Evolutionary conservation across 164 flowering plant species (phyloP).

Genomic region (Warburgia ugandensis): DNA sequence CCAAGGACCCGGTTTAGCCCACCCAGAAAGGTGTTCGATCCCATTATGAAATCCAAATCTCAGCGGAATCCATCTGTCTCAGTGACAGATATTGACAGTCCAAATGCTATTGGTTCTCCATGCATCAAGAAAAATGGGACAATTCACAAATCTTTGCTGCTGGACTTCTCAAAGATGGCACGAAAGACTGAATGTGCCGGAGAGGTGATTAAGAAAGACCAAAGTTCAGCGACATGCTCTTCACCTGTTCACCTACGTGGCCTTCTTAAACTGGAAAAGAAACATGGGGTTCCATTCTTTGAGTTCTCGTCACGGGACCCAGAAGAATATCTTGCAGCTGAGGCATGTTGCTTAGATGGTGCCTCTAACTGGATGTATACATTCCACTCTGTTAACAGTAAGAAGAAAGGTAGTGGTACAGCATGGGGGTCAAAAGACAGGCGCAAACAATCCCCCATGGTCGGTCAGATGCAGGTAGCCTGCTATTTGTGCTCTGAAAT

Average conservation of each 20-base stretch:
- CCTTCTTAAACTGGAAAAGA: conserved; percentile 47
- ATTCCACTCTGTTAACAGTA: conserved; percentile 48
- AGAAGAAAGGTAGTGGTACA: conserved; percentile 42
- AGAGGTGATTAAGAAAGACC: conserved; percentile 28
- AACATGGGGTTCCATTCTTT: conserved; percentile 56
- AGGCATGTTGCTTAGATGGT: conserved; percentile 53
- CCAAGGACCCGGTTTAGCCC: conserved; percentile 41
- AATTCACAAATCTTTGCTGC: conserved; percentile 35
- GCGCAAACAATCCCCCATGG: conserved; percentile 40
- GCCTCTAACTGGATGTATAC: conserved; percentile 74
- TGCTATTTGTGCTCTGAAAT: conserved; percentile 55
- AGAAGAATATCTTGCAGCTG: conserved; percentile 59
- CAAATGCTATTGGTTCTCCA: conserved; percentile 8
- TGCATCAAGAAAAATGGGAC: conserved; percentile 20
- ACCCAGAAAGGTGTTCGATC: conserved; percentile 55
- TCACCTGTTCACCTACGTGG: conserved; percentile 80
- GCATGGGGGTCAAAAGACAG: conserved; percentile 41
- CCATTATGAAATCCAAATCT: conserved; percentile 69
- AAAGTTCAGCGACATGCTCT: conserved; percentile 13
- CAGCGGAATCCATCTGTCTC: conserved; percentile 32
- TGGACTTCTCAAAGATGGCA: conserved; percentile 33
- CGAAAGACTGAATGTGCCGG: conserved; percentile 14
- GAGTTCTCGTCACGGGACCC: conserved; percentile 53
- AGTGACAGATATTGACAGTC: conserved; percentile 10
- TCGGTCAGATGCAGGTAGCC: conserved; percentile 88